Evolutionary conservation across 352 stramenopile species (phyloP), one percentile per base, ranked within the genome.

Genomic region (Bremia lactucae): DNA sequence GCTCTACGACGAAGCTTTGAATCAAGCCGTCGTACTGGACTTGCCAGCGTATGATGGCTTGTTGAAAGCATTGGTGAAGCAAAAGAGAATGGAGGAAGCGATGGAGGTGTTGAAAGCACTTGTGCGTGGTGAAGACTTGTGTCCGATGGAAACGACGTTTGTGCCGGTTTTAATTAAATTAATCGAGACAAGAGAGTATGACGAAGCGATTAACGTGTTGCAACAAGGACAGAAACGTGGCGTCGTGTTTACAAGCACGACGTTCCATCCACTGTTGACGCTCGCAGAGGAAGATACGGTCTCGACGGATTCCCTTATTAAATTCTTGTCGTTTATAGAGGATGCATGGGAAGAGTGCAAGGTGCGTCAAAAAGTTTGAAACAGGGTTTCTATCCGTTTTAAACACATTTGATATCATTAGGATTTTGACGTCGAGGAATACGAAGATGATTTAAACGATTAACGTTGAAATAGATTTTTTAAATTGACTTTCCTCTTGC

Each of bases 321-420:
- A 55, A 35, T 75, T 87, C 23, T 37, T 84, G 2, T 57, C 57
- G 6, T 83, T 82, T 46, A 52, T 87, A 4, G 74, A 87, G 22
- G 58, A 82, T 19, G 60, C 61, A 15, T 83, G 73, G 74, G 62
- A 72, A 20, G 74, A 83, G 36, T 70, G 68, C 60, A 78, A 80
- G 62, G 68, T 82, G n/a, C n/a, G n/a, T n/a, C n/a, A n/a, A n/a
- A n/a, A n/a, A n/a, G n/a, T n/a, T n/a, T n/a, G n/a, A n/a, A n/a
- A n/a, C n/a, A n/a, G n/a, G n/a, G n/a, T n/a, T n/a, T n/a, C n/a
- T n/a, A n/a, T n/a, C n/a, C n/a, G n/a, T n/a, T n/a, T n/a, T n/a
- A n/a, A n/a, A n/a, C n/a, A n/a, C n/a, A n/a, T n/a, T n/a, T n/a
- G n/a, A n/a, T n/a, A n/a, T n/a, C n/a, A n/a, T n/a, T n/a, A n/a